Conservation (phyloP, 257 asterid species). For the Solanum commersonii region DNA sequence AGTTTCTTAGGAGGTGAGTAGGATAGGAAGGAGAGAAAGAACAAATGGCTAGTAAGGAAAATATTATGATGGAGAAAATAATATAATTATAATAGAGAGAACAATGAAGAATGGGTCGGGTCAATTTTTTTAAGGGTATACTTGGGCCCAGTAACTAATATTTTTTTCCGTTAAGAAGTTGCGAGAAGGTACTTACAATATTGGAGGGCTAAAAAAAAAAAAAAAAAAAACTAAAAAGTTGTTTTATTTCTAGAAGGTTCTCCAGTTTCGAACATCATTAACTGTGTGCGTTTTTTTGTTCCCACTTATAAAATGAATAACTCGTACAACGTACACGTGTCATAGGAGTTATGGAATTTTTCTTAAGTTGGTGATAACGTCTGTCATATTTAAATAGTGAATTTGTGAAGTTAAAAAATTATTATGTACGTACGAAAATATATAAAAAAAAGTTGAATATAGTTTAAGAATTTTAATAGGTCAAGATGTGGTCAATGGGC, state of each 20-base stretch:
- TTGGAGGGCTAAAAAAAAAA: not conserved
- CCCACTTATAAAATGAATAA: not conserved
- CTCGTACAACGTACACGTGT: not conserved
- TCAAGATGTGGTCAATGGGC: not conserved
- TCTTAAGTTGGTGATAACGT: not conserved
- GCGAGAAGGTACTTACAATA: slow-evolving; percentile 7
- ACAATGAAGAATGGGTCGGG: not conserved
- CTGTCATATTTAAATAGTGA: too few species aligned
- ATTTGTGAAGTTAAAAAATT: not conserved
- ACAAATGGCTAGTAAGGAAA: not conserved
- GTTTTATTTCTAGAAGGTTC: not conserved
- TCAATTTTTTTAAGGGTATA: not conserved
- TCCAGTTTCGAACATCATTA: not conserved
- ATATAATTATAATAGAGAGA: not conserved
- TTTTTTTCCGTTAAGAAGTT: not conserved
- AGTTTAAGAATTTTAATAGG: not conserved
- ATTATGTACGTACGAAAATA: not conserved
- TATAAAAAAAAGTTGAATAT: too few species aligned
- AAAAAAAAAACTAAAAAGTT: not conserved
- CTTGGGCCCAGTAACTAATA: not conserved
- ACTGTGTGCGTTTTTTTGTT: not conserved
- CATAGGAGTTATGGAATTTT: not conserved
- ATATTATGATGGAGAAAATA: not conserved
- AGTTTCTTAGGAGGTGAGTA: slow-evolving; percentile 4
- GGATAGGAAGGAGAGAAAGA: too few species aligned